Evolutionary conservation across 2,329 filamentous ascomycete genomes (phyloP), one percentile per base, ranked within the genome.

Genomic region (Ceratocystiopsis sp.): DNA sequence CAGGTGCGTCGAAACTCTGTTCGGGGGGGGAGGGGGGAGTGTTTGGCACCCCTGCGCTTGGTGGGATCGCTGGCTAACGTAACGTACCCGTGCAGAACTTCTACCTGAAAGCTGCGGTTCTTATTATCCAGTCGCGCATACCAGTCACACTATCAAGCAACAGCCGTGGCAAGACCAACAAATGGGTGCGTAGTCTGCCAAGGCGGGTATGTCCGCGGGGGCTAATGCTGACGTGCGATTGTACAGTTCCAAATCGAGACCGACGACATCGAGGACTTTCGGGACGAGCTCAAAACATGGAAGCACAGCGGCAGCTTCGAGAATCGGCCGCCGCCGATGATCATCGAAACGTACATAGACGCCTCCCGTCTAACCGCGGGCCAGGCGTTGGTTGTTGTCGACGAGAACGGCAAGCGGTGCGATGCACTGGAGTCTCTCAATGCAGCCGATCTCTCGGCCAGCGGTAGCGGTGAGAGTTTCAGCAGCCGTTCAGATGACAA

Each of bases 271-370:
- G 84, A 94, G 55, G 78, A 83, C 47, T 86, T 94, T 55, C 70
- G 73, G 54, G 80, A 93, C 50, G 82, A 91, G 50, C 71, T 96
- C 49, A 71, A 73, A 52, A 69, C 75, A 45, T 98, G 87, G 87
- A 89, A 80, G 60, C 73, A 67, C 38, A 83, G 82, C 56, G 82
- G 89, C 57, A 75, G 81, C 46, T 72, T 81, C 49, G 76, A 84
- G 41, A 80, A 81, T 53, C 76, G 73, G 46, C 91, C 91, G 34
- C 80, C 83, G 35, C 80, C 86, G 3, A 67, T 98, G 57, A 74
- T 93, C 50, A 84, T 98, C 55, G 91, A 98, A 61, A 81, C 86
- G 18, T 96, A 84, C 56, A 67, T 96, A 35, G 85, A 94, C 58
- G 77, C 80, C 13, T 79, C 82, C 34, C 72, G 76, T 32, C 69